Evolutionary conservation across 257 asterid genomes (phyloP).

Genomic region (Solanum lycopersicoides): DNA sequence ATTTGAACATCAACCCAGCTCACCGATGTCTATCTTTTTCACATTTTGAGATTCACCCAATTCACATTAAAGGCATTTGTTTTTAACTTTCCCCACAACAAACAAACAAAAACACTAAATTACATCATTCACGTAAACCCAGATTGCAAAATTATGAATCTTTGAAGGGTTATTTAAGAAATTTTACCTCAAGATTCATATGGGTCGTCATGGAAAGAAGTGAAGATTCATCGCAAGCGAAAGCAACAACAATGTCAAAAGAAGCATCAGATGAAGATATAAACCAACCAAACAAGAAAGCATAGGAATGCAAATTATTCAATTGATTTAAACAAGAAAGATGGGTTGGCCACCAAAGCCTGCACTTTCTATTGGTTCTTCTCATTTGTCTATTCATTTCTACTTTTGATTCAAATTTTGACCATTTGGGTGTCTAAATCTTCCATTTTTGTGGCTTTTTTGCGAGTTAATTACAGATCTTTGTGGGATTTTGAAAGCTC

Average conservation of each 20-base stretch:
- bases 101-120: background rate
- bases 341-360: slow-evolving; percentile 92
- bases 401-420: background rate
- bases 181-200: slow-evolving; percentile 43
- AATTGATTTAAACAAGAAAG: slow-evolving; percentile 28
- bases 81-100: background rate
- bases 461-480: background rate
- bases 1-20: background rate
- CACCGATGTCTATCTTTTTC: background rate
- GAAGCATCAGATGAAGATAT: slow-evolving; percentile 42
- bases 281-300: slow-evolving; percentile 75
- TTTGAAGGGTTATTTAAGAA: background rate
- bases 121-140: background rate
- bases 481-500: background rate
- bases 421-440: background rate
- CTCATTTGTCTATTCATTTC: background rate
- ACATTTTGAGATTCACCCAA: background rate
- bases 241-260: slow-evolving; percentile 64
- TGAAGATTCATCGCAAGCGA: slow-evolving; percentile 29
- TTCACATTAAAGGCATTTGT: background rate
- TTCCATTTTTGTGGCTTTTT: background rate
- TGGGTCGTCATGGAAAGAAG: slow-evolving; percentile 18
- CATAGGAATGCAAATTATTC: slow-evolving; percentile 7
- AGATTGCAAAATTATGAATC: background rate
- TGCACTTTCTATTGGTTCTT: slow-evolving; percentile 28